Base-by-base conservation (phyloP, 257 asterid species). In the Solanum okadae region DNA sequence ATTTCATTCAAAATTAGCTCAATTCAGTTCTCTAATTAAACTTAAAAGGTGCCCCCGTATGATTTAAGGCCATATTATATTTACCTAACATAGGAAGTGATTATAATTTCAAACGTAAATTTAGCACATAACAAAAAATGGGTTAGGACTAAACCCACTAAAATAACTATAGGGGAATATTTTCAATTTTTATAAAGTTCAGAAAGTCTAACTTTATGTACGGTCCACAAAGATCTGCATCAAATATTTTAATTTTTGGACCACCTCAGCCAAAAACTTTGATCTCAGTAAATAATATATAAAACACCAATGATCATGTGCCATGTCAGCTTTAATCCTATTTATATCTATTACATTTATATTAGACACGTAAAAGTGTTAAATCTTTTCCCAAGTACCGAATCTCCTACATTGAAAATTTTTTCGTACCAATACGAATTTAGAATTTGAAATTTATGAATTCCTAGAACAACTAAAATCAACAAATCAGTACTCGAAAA, bases 241-340 rank as follows among this genome's bases (percentile, higher is more conserved):
- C 86, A 81, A 81, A 81, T 81, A 81, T 81, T 71, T 81, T 81
- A 27, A 49, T 27, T 27, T 73, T 81, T 81, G 68, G 40, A 49
- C 86, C 86, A 81, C 86, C 2, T 46, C 44, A 81, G 70, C 70
- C 70, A n/a, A n/a, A n/a, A 49, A 46, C 86, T 46, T 29, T 81
- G 70, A 81, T 81, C 86, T 31, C 70, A 25, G 88, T 86, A 40
- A 84, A 85, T 37, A 85, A 67, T 78, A 88, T 78, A 88, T 44
- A 70, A 49, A 77, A 85, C 86, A 33, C 81, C 84, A 89, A 87
- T 89, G 61, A 67, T 85, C 92, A 87, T 84, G 89, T 88, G 91
- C 86, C 87, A 63, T 86, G 87, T 86, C 93, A 91, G 93, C 91
- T 89, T 91, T 88, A 86, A 33, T 76, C 84, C 77, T 27, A 75